Conservation (phyloP, 345 rosid genomes). For the Salix viminalis region DNA sequence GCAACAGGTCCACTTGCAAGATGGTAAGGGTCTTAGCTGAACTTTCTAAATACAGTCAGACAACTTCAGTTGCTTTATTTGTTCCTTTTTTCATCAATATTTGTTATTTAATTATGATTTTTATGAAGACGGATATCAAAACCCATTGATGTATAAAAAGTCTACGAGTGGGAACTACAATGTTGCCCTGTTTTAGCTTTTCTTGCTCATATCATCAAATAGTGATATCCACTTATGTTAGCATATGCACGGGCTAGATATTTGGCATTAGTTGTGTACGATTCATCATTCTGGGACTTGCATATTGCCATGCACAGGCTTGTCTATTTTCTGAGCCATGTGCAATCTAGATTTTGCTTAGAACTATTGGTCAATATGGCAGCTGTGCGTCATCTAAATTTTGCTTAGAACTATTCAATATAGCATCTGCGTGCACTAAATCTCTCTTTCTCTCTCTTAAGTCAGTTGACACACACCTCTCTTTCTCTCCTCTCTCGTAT, state of each 20-base stretch:
- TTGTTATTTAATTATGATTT: not conserved
- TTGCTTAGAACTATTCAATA: not conserved
- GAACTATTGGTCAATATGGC: too few species aligned
- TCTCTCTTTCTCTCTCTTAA: not conserved
- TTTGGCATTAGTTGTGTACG: not conserved
- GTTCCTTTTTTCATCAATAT: not conserved
- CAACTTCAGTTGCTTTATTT: not conserved
- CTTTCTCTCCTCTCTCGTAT: too few species aligned
- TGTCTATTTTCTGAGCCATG: too few species aligned
- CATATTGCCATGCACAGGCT: not conserved
- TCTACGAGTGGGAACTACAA: not conserved
- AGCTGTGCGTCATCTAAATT: not conserved
- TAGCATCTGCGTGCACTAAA: not conserved
- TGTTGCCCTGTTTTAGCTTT: not conserved
- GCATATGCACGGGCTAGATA: not conserved
- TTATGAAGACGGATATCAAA: not conserved
- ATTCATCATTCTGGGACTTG: not conserved
- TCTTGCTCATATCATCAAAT: not conserved
- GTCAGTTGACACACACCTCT: not conserved
- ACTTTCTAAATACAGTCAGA: not conserved
- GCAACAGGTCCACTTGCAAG: constrained; percentile 82
- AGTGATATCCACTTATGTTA: not conserved
- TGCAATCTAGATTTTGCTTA: too few species aligned
- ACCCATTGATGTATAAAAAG: not conserved
- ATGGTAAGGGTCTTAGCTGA: constrained; percentile 46